These are phyloP conservation scores for Stagonosporopsis vannaccii DNA, from an alignment of 2,329 filamentous ascomycete species.

Conservation along the genomic window DNA sequence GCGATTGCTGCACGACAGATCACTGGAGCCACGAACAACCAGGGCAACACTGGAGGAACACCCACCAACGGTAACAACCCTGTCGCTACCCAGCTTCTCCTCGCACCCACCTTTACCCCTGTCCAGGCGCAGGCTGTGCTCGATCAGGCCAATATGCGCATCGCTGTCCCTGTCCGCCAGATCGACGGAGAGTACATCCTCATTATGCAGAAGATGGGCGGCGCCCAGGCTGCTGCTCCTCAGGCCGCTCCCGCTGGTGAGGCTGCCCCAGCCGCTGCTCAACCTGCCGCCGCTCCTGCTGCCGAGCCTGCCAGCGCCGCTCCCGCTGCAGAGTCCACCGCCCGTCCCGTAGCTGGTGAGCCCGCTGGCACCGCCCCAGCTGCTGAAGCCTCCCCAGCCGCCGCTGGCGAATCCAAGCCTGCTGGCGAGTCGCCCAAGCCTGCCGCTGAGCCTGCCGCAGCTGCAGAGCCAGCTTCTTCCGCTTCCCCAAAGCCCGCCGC, in stretches of 20 bases:
- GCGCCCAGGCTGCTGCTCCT: constrained; percentile 18
- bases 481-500: constrained; percentile 4
- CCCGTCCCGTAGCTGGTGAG: not conserved
- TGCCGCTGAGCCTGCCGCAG: not conserved
- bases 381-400: not conserved
- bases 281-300: constrained; percentile 11
- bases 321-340: constrained; percentile 3
- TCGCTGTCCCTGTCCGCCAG: constrained; percentile 46
- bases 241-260: constrained; percentile 3
- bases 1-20: constrained; percentile 32
- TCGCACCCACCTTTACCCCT: constrained; percentile 47
- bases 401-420: not conserved
- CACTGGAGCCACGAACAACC: constrained; percentile 3
- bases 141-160: constrained; percentile 46
- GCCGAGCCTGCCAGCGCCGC: not conserved
- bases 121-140: constrained; percentile 44
- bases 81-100: constrained; percentile 43
- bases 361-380: not conserved
- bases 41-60: constrained; percentile 30
- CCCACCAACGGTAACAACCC: constrained; percentile 43
- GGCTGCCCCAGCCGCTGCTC: constrained; percentile 17
- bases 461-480: no score
- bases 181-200: constrained; percentile 49
- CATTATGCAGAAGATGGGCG: constrained; percentile 40
- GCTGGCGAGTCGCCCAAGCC: not conserved